Base-by-base conservation (phyloP, 306 rosid genomes). In the Rosa multiflora region DNA sequence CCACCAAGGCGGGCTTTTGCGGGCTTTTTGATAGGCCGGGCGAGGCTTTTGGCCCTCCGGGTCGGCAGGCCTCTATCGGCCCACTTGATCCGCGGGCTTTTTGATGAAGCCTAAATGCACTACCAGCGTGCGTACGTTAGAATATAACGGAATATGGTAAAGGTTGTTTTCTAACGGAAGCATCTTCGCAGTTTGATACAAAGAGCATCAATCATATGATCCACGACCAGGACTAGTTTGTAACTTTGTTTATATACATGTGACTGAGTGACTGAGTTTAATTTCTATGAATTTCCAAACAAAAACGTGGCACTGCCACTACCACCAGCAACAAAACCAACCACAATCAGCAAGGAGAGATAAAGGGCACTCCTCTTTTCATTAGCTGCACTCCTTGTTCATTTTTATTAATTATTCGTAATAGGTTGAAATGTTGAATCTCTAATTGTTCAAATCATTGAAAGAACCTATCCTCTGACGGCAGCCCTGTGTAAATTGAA, bases 381-480 rank as follows among this genome's bases (percentile, higher is more conserved):
- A 23, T 61, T 61, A 61, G 67, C 67, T 10, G 67, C 67, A 26
- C 17, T 61, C 7, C 18, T 29, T 10, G 32, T 11, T 26, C 10
- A 4, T 15, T 15, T 9, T 9, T 58, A 3, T 2, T 58, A 55
- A 26, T 58, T 8, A 3, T 58, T 58, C 21, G 13, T 8, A 7
- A 56, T n/a, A 2, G 10, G 32, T 21, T 3, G 13, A 53, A 58
- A 26, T 26, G 29, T 26, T 26, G 29, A 26, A 26, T 58, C 64
- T 85, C 39, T 92, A 67, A 86, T 43, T 52, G 44, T 21, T 44
- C 62, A 10, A 7, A 21, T n/a, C 23, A 15, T 52, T 44, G 59
- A 4, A 39, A 67, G 37, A 56, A 70, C 5, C 5, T 40, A 32
- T 11, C 51, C 12, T 8, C 42, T 2, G 39, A 70, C 40, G 46